These are phyloP conservation scores for Backusella liffmaniae DNA, from an alignment of 192 early-diverging fungal genomes.

Conservation along the genomic window DNA sequence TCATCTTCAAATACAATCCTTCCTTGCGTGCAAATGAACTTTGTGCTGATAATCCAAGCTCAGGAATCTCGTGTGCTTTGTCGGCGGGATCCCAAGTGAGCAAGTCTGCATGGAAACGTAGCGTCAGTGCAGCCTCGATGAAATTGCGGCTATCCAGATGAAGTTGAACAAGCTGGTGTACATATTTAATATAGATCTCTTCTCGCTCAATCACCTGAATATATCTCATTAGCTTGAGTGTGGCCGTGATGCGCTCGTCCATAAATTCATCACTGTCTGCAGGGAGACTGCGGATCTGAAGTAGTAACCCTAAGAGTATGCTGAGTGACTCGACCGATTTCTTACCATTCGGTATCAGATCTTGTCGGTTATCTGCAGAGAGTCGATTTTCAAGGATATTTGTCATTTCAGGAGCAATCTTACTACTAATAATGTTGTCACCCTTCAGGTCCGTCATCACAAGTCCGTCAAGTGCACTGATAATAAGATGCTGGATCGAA, in stretches of 20 bases:
- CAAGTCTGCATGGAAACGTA: conserved; percentile 67
- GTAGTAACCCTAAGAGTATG: conserved; percentile 50
- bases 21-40: conserved; percentile 65
- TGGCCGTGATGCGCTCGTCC: conserved; percentile 62
- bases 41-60: conserved; percentile 51
- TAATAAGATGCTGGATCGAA: conserved; percentile 30
- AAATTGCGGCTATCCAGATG: conserved; percentile 54
- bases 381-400: not conserved
- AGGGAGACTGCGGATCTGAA: conserved; percentile 56
- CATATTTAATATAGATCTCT: conserved; percentile 67
- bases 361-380: not conserved
- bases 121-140: conserved; percentile 66
- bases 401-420: conserved; percentile 31
- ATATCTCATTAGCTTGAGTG: conserved; percentile 64
- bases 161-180: conserved; percentile 57
- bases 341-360: conserved; percentile 11
- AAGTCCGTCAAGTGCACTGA: conserved; percentile 38
- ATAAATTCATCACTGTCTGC: conserved; percentile 46
- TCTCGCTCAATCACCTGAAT: conserved; percentile 57
- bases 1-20: conserved; percentile 53
- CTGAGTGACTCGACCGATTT: conserved; percentile 48
- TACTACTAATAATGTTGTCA: conserved; percentile 18
- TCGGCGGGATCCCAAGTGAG: conserved; percentile 59
- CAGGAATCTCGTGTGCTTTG: conserved; percentile 45
- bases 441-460: conserved; percentile 45